These are phyloP conservation scores for Ceratocystis diversiconidia DNA, from an alignment of 2,329 filamentous ascomycete genomes.

Conservation along the genomic window DNA sequence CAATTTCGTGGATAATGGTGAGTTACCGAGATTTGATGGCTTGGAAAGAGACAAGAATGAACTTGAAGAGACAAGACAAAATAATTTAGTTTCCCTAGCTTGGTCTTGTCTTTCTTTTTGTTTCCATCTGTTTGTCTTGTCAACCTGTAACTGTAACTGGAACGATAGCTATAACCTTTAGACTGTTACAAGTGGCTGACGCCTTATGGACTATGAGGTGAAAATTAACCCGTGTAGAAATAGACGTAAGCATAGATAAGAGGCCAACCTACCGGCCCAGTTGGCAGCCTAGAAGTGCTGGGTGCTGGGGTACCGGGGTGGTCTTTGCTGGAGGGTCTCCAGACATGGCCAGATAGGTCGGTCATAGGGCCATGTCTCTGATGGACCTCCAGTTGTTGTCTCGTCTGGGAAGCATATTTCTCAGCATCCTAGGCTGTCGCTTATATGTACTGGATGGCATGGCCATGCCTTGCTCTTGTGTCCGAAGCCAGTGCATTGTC, in stretches of 20 bases:
- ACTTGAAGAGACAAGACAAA: too few relatives aligned
- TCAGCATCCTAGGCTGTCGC: background rate
- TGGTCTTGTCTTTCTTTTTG: background rate
- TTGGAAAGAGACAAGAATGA: background rate
- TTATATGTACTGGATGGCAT: background rate
- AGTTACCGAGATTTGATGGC: constrained; percentile 6
- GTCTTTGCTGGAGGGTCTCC: background rate
- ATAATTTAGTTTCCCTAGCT: too few relatives aligned
- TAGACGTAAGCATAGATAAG: background rate
- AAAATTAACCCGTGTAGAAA: too few relatives aligned
- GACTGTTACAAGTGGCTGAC: background rate
- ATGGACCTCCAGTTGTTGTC: background rate
- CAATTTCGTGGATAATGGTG: background rate
- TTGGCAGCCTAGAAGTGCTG: background rate
- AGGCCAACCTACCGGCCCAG: background rate
- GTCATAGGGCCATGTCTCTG: background rate
- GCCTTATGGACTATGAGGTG: too few relatives aligned
- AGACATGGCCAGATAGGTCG: background rate
- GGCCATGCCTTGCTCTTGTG: background rate
- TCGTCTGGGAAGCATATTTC: background rate
- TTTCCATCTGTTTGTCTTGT: background rate
- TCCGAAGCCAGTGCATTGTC: background rate
- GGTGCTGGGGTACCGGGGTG: background rate
- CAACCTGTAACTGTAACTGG: background rate
- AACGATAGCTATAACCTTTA: background rate